Base-by-base conservation (phyloP, 2,329 filamentous ascomycete species). In the Phaeosphaeria sp. region DNA sequence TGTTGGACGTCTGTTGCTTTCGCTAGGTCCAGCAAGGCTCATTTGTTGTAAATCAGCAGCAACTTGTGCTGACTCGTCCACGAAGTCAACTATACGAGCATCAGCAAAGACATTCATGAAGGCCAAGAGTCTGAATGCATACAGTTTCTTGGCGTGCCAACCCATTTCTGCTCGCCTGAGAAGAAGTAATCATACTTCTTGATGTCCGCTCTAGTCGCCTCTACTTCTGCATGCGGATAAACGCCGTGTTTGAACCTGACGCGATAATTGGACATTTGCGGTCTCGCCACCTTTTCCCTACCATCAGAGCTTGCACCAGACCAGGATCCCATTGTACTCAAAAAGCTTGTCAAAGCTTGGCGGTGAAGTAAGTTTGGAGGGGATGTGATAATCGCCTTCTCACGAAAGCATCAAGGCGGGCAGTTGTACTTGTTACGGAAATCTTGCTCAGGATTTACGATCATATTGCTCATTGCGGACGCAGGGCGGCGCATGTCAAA, bases 131-230 rank as follows among this genome's bases (percentile, higher is more conserved):
- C 6, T 6, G 22, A 6, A 6, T 46, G 64, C 64, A 20, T 58
- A 68, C 66, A 58, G 33, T 58, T 59, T 6, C 50, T 56, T 7
- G 52, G 54, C 18, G 56, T 62, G 41, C 48, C 56, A 23, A 68
- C 59, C 62, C 65, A 68, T 10, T 23, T 56, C 46, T 68, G 60
- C 17, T 39, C 59, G 9, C 48, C 46, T 3, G 60, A 59, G 52
- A 69, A 68, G 52, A 68, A 69, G 56, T 59, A 68, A 55, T 66
- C 64, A 50, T 69, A 69, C 49, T 68, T 68, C 39, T 69, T 69
- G 25, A 67, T 65, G 46, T 68, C 63, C 4, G 58, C 64, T 41
- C 64, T 53, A 4, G 58, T 66, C n/a, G 60, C 66, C 46, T 51
- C 52, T 47, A 63, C 65, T 22, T 44, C 33, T 43, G 63, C 48